A percentile compares a stretch with the other conserved stretches of the same genome.
These are phyloP conservation scores for Earliella scabrosa DNA, from an alignment of 1,284 basidiomycete genomes.

Conservation along the genomic window DNA sequence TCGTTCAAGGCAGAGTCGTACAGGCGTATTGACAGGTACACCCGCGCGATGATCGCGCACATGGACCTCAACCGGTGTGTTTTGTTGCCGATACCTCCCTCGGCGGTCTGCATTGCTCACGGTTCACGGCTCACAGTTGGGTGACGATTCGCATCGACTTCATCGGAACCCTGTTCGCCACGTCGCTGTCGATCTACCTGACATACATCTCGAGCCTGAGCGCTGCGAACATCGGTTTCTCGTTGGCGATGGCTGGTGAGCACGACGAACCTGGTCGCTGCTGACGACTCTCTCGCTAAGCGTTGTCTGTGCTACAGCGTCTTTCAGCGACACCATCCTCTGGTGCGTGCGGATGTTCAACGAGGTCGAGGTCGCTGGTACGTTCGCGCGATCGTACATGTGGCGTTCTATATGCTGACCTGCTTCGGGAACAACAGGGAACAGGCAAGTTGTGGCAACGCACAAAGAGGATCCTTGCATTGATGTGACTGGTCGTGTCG, in stretches of 20 bases:
- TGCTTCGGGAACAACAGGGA: not conserved
- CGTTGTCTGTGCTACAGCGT: not conserved
- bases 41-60: slow-evolving; percentile 46
- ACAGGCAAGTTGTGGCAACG: slow-evolving; percentile 10
- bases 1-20: slow-evolving; percentile 47
- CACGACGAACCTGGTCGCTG: not conserved
- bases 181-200: slow-evolving; percentile 56
- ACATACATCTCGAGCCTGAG: slow-evolving; percentile 46
- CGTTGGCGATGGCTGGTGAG: slow-evolving; percentile 52
- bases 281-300: not conserved
- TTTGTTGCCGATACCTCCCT: too few species aligned
- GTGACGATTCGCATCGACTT: slow-evolving; percentile 41
- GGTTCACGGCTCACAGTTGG: slow-evolving; percentile 13
- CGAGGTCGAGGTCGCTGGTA: slow-evolving; percentile 59
- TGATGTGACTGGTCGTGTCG: too few species aligned
- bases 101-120: not conserved
- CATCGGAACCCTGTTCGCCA: slow-evolving; percentile 53
- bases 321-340: not conserved
- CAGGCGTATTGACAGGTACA: slow-evolving; percentile 50
- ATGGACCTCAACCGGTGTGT: slow-evolving; percentile 53
- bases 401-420: too few species aligned
- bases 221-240: slow-evolving; percentile 52
- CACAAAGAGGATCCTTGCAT: not conserved
- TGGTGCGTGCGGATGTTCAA: slow-evolving; percentile 51
- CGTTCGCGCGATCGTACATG: too few species aligned